Percentiles rank a stretch among this genome's conserved stretches.
phyloP scores from a whole-genome alignment of 176 grass and related monocot species.

The Ensete glaucum region DNA sequence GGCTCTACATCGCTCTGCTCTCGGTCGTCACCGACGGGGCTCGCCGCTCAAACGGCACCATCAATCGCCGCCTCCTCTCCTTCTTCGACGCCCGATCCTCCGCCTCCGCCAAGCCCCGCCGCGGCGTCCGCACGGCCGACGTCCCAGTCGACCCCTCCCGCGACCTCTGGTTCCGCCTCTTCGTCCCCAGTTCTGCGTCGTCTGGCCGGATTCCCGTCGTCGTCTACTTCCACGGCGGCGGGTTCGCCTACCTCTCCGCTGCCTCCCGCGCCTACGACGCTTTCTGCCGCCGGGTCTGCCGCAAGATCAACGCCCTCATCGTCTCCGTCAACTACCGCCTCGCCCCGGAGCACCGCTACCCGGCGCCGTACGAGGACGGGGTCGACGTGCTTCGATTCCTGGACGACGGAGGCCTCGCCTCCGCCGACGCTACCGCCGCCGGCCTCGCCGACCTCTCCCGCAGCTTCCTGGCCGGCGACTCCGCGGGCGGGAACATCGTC shows the following conservation, averaged over 20 bases:
- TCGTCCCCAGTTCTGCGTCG: slow-evolving; percentile 10
- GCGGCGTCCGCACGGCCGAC: background rate
- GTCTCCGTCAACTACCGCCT: slow-evolving; percentile 61
- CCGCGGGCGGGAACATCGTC: slow-evolving; percentile 61
- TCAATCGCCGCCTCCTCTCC: slow-evolving; percentile 48
- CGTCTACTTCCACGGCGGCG: slow-evolving; percentile 64
- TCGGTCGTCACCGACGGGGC: slow-evolving; percentile 36
- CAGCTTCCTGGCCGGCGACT: slow-evolving; percentile 58
- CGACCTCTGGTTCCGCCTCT: slow-evolving; percentile 39
- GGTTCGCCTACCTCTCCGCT: slow-evolving; percentile 40
- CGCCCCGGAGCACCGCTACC: slow-evolving; percentile 47
- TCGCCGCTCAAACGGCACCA: slow-evolving; percentile 42
- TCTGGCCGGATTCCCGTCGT: slow-evolving; percentile 23
- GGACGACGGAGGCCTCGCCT: background rate
- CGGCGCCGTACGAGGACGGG: slow-evolving; percentile 57
- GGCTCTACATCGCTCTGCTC: slow-evolving; percentile 21
- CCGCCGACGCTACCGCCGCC: slow-evolving; percentile 1
- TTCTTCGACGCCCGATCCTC: slow-evolving; percentile 25
- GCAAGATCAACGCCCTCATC: slow-evolving; percentile 26
- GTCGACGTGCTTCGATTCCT: slow-evolving; percentile 38
- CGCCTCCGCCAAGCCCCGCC: background rate
- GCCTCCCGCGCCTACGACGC: slow-evolving; percentile 29
- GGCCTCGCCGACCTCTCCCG: slow-evolving; percentile 29
- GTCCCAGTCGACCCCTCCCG: slow-evolving; percentile 14
- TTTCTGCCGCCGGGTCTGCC: slow-evolving; percentile 39